These are phyloP conservation scores for Austroboletus eburneus DNA, from an alignment of 768 basidiomycete species.

Conservation along the genomic window DNA sequence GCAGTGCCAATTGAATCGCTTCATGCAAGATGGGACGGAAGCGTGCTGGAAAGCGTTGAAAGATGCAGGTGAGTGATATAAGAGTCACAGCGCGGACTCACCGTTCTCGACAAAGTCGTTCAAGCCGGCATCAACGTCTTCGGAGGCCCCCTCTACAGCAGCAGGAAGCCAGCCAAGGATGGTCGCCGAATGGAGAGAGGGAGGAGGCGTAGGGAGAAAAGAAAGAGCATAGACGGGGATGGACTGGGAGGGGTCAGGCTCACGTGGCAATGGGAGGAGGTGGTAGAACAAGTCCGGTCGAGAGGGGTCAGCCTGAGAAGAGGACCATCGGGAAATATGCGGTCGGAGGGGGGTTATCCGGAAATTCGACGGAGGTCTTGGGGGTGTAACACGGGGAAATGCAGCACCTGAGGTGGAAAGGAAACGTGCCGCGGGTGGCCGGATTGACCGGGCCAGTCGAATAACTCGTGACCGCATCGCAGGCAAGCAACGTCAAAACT, in stretches of 20 bases:
- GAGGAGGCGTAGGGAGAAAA: constrained; percentile 48
- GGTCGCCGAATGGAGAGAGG: constrained; percentile 42
- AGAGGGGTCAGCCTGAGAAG: constrained; percentile 43
- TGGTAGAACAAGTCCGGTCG: constrained; percentile 73
- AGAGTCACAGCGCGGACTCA: constrained; percentile 31
- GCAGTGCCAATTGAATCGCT: constrained; percentile 50
- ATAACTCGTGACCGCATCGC: constrained; percentile 12
- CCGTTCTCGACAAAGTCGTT: constrained; percentile 73
- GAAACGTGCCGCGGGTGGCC: too few relatives aligned
- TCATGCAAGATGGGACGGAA: constrained; percentile 62
- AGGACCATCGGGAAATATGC: constrained; percentile 9
- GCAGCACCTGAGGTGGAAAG: too few relatives aligned
- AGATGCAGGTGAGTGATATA: background rate
- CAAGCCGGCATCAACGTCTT: constrained; percentile 46
- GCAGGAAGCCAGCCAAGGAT: constrained; percentile 74
- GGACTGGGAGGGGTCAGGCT: constrained; percentile 34
- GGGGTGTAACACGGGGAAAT: too few relatives aligned
- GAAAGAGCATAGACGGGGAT: constrained; percentile 61
- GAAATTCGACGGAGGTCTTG: background rate
- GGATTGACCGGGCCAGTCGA: constrained; percentile 1
- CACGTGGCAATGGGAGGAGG: constrained; percentile 48
- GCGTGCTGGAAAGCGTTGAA: constrained; percentile 37
- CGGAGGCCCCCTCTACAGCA: constrained; percentile 22
- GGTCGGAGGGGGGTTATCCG: constrained; percentile 10
- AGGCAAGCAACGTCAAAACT: too few relatives aligned